Evolutionary conservation across 768 basidiomycete genomes (phyloP), one percentile per base, ranked within the genome.

Genomic region (Cystofilobasidium ferigula): DNA sequence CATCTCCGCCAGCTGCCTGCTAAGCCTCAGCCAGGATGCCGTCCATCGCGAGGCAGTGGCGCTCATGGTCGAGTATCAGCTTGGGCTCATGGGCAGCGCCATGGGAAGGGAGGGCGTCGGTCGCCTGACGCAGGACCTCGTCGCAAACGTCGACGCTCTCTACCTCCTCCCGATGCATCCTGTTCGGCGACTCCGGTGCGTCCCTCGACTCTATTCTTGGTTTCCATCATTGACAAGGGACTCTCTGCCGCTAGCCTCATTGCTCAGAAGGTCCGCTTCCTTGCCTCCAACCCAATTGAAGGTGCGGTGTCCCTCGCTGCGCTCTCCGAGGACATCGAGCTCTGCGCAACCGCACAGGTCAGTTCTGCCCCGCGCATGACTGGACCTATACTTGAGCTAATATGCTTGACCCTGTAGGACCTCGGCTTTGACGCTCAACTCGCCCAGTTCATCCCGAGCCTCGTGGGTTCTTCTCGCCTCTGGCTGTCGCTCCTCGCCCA

Each of bases 401-500:
- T n/a, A n/a, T n/a, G n/a, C n/a, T n/a, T n/a, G n/a, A 16, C 35
- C 22, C 34, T 42, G 34, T 63, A 80, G 80, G 69, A 70, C 16
- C 42, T 68, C 9, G 76, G 72, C 4, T 61, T 71, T 3, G 79
- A 80, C 63, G 51, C 47, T 0, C 57, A 61, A 1, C 72, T 80
- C 1, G 67, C 67, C 0, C 64, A 58, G 3, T 76, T 77, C 62
- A 54, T 62, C 12, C 28, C 69, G 0, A 83, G 86, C 71, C 83
- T 85, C 70, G 79, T 77, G 45, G 57, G 66, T 45, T 58, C 66
- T 20, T 78, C 80, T 0, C 82, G 86, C 71, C 78, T 92, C 30
- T 87, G 85, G 84, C 76, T 83, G 53, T 83, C 85, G 0, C 76
- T 92, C 24, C 84, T 87, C 71, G 80, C 83, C 0, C 88, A 91